Conservation (phyloP, 345 rosid genomes). For the Pistacia vera region DNA sequence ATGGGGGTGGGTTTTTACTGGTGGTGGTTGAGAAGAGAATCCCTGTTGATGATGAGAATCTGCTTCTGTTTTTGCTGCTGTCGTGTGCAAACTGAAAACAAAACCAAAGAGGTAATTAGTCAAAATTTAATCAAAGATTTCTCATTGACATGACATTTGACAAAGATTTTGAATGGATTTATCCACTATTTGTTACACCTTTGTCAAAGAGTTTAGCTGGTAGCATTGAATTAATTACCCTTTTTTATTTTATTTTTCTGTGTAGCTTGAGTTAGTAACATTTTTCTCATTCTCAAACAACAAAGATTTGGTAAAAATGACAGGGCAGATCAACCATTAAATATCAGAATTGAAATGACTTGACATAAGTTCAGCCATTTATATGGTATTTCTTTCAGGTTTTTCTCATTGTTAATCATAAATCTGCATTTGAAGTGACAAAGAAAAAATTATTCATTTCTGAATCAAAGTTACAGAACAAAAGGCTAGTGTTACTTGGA, state of each 20-base stretch:
- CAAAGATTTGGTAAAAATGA: not conserved
- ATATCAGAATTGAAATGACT: no score
- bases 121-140: not conserved
- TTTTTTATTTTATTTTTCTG: not conserved
- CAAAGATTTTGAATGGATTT: not conserved
- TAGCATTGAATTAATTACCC: no score
- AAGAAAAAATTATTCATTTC: not conserved
- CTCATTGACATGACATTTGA: not conserved
- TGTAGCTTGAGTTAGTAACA: not conserved
- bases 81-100: not conserved
- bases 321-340: no score
- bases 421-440: no score
- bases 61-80: no score
- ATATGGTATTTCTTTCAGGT: no score
- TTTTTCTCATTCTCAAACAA: not conserved
- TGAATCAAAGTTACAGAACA: not conserved
- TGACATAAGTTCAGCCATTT: no score
- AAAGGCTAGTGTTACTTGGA: not conserved
- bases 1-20: not conserved
- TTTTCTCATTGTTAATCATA: no score
- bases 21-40: no score
- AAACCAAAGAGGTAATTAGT: not conserved
- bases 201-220: no score
- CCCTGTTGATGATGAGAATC: not conserved
- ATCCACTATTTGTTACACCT: not conserved